These are phyloP conservation scores for Cymbidium sinense DNA, from an alignment of 106 monocot species.

Conservation along the genomic window DNA sequence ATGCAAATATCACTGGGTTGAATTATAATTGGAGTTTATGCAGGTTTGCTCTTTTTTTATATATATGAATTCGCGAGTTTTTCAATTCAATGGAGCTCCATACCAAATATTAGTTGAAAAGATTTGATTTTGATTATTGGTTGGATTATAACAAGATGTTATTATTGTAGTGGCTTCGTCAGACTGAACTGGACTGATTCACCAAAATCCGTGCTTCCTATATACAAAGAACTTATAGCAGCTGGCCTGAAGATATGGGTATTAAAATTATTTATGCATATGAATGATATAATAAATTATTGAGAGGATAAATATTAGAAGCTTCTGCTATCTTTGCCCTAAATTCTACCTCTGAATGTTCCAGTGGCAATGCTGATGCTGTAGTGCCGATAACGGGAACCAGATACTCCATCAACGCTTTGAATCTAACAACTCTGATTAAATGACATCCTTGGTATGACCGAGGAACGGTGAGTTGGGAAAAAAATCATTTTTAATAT, in stretches of 20 bases:
- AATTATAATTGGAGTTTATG: constrained; percentile 20
- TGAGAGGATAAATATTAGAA: constrained; percentile 31
- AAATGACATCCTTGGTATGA: constrained; percentile 88
- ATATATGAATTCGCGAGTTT: not conserved
- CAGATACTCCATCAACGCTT: constrained; percentile 74
- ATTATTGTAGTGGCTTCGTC: not conserved
- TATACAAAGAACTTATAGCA: too few species aligned
- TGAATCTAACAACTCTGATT: constrained; percentile 59
- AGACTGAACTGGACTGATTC: constrained; percentile 75
- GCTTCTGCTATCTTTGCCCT: not conserved
- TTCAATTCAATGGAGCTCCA: not conserved
- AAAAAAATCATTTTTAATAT: not conserved
- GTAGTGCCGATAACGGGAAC: constrained; percentile 90
- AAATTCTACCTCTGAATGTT: too few species aligned
- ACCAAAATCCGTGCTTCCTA: constrained; percentile 83
- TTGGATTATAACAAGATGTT: not conserved
- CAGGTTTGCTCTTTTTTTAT: constrained; percentile 6
- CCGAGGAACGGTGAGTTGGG: constrained; percentile 42
- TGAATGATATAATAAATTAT: too few species aligned
- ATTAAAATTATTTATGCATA: too few species aligned
- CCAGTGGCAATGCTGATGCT: constrained; percentile 92
- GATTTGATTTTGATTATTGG: not conserved
- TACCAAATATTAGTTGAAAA: not conserved
- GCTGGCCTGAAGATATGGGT: too few species aligned
- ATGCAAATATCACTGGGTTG: constrained; percentile 21